Base-by-base conservation (phyloP, 371 early-diverging fungal genomes). In the Nematocida major region DNA sequence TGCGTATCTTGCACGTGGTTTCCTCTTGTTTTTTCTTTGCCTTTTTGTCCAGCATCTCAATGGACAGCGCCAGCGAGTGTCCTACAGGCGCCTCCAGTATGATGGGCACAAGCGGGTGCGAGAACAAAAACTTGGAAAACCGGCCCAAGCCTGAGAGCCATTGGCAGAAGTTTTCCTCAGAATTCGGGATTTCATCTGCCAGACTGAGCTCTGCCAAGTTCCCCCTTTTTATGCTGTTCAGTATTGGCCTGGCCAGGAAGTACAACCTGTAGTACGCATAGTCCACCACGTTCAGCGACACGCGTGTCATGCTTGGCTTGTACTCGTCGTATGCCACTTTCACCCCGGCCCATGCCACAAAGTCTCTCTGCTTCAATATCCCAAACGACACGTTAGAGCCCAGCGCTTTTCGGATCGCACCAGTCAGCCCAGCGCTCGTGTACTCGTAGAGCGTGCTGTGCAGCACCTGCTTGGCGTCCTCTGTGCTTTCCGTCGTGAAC, bases 121-220 rank as follows among this genome's bases (percentile, higher is more conserved):
- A 5, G 5, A 59, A 9, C 15, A 40, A 49, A 11, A 61, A 11
- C 3, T 45, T 57, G 47, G 47, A 59, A 36, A 69, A 69, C 32
- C 70, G 26, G 5, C n/a, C 63, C 18, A 69, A 36, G 28, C 70
- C 34, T 20, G 32, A 11, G 9, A 69, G 32, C 70, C 70, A 61
- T 36, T 47, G 61, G 32, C 57, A 43, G 66, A 68, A 68, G 13
- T 7, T 36, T n/a, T 57, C 68, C 24, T 54, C 61, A 13, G 36
- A 20, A 20, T 45, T 68, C 5, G 36, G 65, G 9, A 13, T 11
- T 4, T 32, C 61, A n/a, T 18, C 30, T 26, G 24, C 39, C 28
- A 66, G 61, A 18, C 13, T 30, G 20, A 62, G 11, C 15, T 59
- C 61, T 15, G 18, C 39, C 13, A 59, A 15, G 13, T 36, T 45